A percentile compares a stretch with the other conserved stretches of the same genome.
Evolutionary conservation across 352 stramenopile genomes (phyloP).

Genomic region (Globisporangium paddicum): DNA sequence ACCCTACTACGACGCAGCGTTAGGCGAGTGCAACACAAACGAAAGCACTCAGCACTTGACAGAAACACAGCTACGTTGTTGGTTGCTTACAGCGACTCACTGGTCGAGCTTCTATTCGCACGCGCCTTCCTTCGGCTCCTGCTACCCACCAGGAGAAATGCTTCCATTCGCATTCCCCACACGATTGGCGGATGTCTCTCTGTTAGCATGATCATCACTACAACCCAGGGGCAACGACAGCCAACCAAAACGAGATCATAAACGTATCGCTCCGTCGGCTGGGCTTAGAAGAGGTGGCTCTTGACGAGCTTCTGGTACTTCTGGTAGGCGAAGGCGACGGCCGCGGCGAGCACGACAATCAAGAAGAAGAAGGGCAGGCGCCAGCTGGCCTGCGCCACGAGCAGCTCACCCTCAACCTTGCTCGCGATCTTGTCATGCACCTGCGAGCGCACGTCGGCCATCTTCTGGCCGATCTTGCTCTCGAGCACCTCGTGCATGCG

Average conservation of each 20-base stretch:
- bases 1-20: no score
- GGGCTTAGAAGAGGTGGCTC: constrained; percentile 73
- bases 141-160: not conserved
- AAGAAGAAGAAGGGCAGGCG: constrained; percentile 79
- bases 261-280: no score
- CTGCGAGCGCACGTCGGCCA: constrained; percentile 50
- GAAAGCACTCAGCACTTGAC: not conserved
- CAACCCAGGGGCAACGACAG: not conserved
- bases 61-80: constrained; percentile 6
- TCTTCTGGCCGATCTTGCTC: constrained; percentile 64
- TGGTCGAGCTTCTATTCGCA: constrained; percentile 3
- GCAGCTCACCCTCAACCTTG: constrained; percentile 64
- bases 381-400: constrained; percentile 62
- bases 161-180: constrained; percentile 2
- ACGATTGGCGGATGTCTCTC: no score
- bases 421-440: constrained; percentile 67
- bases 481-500: constrained; percentile 73
- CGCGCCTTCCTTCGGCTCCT: not conserved
- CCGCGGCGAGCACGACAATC: constrained; percentile 49
- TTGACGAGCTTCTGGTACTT: constrained; percentile 88
- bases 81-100: not conserved
- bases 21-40: not conserved
- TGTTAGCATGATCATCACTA: no score
- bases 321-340: constrained; percentile 64
- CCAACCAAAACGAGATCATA: not conserved